Evolutionary conservation across 1,284 basidiomycete genomes (phyloP).

Genomic region (Moniliophthora roreri): DNA sequence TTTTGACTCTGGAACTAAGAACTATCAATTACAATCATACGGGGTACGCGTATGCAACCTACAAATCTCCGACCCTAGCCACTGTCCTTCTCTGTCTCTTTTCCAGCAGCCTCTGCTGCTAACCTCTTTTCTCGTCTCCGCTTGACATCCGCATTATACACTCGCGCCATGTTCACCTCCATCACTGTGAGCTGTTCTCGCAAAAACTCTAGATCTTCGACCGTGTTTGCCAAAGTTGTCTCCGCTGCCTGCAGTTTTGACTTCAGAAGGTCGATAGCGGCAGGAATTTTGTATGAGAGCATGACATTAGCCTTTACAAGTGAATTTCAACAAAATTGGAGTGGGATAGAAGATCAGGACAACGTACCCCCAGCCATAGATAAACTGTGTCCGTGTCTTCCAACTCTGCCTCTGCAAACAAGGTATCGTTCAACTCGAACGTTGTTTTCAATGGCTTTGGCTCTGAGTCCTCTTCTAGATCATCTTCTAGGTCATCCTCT

Average conservation of each 20-base stretch:
- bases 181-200: slow-evolving; percentile 96
- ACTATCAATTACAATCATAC: too few relatives aligned
- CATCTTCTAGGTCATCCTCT: slow-evolving; percentile 48
- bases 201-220: slow-evolving; percentile 92
- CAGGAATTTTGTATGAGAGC: slow-evolving; percentile 89
- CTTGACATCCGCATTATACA: slow-evolving; percentile 97
- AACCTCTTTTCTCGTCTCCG: slow-evolving; percentile 65
- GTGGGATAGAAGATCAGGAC: slow-evolving; percentile 3
- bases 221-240: slow-evolving; percentile 64
- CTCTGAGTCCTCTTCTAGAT: slow-evolving; percentile 34
- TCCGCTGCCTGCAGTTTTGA: slow-evolving; percentile 82
- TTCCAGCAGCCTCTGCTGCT: slow-evolving; percentile 33
- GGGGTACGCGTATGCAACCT: not conserved
- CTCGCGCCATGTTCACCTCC: slow-evolving; percentile 96
- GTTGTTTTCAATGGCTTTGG: slow-evolving; percentile 75
- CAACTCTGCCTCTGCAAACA: slow-evolving; percentile 89
- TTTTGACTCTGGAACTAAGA: not conserved
- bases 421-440: slow-evolving; percentile 95
- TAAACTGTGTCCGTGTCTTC: slow-evolving; percentile 89
- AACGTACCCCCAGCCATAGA: slow-evolving; percentile 90
- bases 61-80: not conserved
- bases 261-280: slow-evolving; percentile 75
- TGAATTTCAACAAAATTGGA: slow-evolving; percentile 1
- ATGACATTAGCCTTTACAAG: slow-evolving; percentile 90
- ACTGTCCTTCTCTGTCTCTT: slow-evolving; percentile 9